These are phyloP conservation scores for Cladophialophora psammophila DNA, from an alignment of 2,329 filamentous ascomycete species.

Conservation along the genomic window DNA sequence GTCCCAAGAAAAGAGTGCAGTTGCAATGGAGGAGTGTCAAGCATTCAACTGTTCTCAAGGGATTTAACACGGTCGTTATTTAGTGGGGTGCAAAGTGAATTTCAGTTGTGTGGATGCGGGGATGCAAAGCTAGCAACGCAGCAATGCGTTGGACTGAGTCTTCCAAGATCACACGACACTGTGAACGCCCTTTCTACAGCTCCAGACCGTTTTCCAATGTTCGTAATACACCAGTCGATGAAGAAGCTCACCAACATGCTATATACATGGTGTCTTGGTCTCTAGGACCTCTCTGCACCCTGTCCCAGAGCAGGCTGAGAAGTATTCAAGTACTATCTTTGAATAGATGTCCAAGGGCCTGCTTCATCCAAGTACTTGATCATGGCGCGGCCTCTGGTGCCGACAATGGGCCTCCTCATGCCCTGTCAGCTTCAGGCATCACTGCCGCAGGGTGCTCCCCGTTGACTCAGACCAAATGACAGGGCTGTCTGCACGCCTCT, in stretches of 20 bases:
- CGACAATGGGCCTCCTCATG: not conserved
- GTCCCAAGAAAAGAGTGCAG: not conserved
- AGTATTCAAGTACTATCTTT: not conserved
- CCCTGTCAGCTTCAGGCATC: not conserved
- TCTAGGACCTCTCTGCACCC: not conserved
- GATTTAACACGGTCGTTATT: not conserved
- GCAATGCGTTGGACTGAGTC: not conserved
- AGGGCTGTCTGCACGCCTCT: not conserved
- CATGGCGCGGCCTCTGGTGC: not conserved
- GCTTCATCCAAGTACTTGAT: not conserved
- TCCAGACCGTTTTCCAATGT: not conserved
- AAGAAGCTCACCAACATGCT: not conserved
- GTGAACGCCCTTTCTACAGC: not conserved
- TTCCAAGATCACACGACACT: slow-evolving; percentile 5
- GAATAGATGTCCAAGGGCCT: not conserved
- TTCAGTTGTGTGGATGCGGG: slow-evolving; percentile 8
- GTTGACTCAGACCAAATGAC: not conserved
- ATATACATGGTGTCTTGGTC: not conserved
- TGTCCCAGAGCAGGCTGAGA: not conserved
- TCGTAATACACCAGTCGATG: not conserved
- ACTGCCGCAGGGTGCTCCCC: not conserved
- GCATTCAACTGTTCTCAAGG: not conserved
- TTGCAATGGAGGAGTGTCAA: not conserved
- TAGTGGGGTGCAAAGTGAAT: slow-evolving; percentile 71
- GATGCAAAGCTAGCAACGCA: slow-evolving; percentile 10